These are phyloP conservation scores for Aspergillus baeticus DNA, from an alignment of 495 filamentous ascomycete genomes.

Conservation along the genomic window DNA sequence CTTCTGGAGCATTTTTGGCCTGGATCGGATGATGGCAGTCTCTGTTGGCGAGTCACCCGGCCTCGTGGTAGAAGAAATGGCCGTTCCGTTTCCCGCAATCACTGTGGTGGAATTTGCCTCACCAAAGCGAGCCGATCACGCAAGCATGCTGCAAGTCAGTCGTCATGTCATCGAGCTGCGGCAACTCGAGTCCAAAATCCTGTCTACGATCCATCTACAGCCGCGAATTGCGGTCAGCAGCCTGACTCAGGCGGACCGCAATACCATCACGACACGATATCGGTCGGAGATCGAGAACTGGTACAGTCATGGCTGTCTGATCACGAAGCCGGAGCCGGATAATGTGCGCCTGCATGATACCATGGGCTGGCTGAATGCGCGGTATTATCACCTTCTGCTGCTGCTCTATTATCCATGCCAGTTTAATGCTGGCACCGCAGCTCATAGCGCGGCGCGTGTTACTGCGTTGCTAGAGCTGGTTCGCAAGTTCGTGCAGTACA, in stretches of 20 bases:
- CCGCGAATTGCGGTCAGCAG: neutral
- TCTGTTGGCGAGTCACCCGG: conserved; percentile 3
- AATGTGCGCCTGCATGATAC: conserved; percentile 6
- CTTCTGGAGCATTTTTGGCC: conserved; percentile 1
- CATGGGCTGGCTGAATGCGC: conserved; percentile 7
- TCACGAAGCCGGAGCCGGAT: neutral
- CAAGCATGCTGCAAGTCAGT: conserved; percentile 2
- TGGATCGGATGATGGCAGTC: conserved; percentile 3
- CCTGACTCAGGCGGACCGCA: neutral
- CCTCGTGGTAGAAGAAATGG: neutral
- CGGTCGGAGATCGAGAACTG: conserved; percentile 1
- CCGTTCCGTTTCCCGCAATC: neutral
- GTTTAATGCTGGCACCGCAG: neutral
- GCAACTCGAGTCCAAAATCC: neutral
- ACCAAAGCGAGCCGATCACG: neutral
- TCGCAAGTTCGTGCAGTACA: conserved; percentile 3
- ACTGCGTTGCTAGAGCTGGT: neutral
- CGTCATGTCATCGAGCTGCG: conserved; percentile 7
- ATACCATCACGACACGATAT: neutral
- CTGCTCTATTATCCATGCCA: conserved; percentile 1
- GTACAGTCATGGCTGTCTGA: conserved; percentile 4
- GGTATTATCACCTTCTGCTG: conserved; percentile 4
- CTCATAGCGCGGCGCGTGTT: neutral
- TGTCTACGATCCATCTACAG: neutral
- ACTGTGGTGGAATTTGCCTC: conserved; percentile 4